Evolutionary conservation across 129 eudicot species (phyloP), one percentile per base, ranked within the genome.

Genomic region (Pulicaria dysenterica): DNA sequence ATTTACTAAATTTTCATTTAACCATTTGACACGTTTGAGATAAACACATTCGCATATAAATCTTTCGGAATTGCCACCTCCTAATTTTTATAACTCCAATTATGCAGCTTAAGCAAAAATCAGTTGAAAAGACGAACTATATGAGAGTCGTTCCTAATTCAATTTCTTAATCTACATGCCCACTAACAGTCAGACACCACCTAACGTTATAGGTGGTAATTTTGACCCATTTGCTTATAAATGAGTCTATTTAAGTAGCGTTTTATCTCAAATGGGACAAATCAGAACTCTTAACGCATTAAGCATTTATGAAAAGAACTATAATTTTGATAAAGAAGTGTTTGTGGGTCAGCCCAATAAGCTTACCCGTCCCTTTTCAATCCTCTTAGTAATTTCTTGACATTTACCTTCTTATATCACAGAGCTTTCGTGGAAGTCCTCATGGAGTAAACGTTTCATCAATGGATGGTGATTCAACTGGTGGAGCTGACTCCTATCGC

Each of bases 381-480:
- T 64, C 19, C 14, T 47, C 19, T 5, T 74, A 41, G 6, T 41
- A 64, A 13, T 8, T 42, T 63, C 57, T 53, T 31, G 7, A 55
- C 8, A 49, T 31, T 12, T 50, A 19, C 45, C 44, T 12, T 44
- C 12, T 72, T 69, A 36, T n/a, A 53, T 72, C 50, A n/a, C 74
- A 93, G 96, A 93, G 98, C 73, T 93, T 93, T 70, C 91, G 98
- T 41, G 95, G 96, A 64, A 79, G 85, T 66, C 98, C 93, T 56
- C 90, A 50, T 55, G 85, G 87, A n/a, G 75, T 83, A 63, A 83
- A 80, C 69, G 81, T 93, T 76, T 73, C 92, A 70, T 37, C 77
- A 43, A 57, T 73, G 41, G 81, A 80, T 61, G 85, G 82, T 67
- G 95, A 85, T 59, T 34, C 74, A 45, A 72, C 83, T 47, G 71